phyloP scores from a whole-genome alignment of 805 yeast species.

The Pachysolen tannophilus region DNA sequence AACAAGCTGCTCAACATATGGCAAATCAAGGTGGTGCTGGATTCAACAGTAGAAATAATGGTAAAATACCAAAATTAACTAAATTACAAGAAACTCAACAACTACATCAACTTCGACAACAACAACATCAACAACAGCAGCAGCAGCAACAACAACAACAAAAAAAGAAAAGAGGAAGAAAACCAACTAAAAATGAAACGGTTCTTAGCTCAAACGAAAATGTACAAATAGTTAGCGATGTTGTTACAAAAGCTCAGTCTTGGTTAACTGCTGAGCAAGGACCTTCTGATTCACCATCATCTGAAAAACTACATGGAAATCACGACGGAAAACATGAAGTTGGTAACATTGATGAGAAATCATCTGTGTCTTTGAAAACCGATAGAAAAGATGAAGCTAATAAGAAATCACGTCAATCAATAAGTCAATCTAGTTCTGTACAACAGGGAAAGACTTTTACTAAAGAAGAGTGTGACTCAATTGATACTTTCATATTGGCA shows the following conservation, averaged over 20 bases:
- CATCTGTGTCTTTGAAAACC: neutral
- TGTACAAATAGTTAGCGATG: too few species aligned
- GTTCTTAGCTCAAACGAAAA: neutral
- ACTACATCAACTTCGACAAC: neutral
- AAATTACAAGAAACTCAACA: neutral
- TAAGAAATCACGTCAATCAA: neutral
- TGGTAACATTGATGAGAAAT: neutral
- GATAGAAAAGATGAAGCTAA: neutral
- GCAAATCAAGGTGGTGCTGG: neutral
- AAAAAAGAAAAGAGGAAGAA: too few species aligned
- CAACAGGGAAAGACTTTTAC: constrained; percentile 35
- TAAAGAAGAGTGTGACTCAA: constrained; percentile 56
- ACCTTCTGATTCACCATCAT: too few species aligned
- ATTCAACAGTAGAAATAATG: too few species aligned
- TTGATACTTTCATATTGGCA: constrained; percentile 64
- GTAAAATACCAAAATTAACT: neutral
- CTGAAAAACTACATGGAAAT: neutral
- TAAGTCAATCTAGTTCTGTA: constrained; percentile 10
- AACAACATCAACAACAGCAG: neutral
- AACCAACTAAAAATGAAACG: constrained; percentile 1
- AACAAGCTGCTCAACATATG: constrained; percentile 15
- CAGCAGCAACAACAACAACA: constrained; percentile 1
- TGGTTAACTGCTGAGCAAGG: constrained; percentile 1
- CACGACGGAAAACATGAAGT: neutral
- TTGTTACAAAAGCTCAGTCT: neutral